phyloP scores from a whole-genome alignment of 805 yeast genomes.

The Wickerhamomyces hampshirensis region DNA sequence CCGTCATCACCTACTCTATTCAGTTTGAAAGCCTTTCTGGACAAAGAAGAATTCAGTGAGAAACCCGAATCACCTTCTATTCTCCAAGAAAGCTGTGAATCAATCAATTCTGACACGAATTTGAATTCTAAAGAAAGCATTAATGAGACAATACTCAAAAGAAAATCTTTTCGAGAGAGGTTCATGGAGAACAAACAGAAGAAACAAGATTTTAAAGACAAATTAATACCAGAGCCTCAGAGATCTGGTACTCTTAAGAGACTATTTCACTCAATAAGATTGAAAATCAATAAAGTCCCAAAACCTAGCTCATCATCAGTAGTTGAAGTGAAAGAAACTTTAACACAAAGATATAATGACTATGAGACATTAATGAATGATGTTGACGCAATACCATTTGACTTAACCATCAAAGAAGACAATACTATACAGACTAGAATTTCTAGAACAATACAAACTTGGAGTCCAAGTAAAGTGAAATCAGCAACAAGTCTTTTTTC shows the following conservation, averaged over 20 bases:
- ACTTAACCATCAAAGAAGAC: slow-evolving; percentile 12
- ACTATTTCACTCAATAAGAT: not conserved
- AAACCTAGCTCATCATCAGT: not conserved
- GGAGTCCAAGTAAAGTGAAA: slow-evolving; percentile 15
- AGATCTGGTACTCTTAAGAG: not conserved
- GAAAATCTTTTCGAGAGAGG: slow-evolving; percentile 7
- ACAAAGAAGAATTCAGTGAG: too few relatives aligned
- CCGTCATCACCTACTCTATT: too few relatives aligned
- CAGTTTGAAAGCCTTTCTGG: too few relatives aligned
- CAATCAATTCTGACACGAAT: too few relatives aligned
- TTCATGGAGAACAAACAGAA: slow-evolving; percentile 3
- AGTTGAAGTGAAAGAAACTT: slow-evolving; percentile 16
- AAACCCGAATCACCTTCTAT: too few relatives aligned
- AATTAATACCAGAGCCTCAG: not conserved
- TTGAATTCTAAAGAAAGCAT: too few relatives aligned
- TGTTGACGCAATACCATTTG: slow-evolving; percentile 23
- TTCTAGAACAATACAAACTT: slow-evolving; percentile 9
- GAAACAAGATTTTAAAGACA: not conserved
- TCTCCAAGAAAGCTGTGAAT: too few relatives aligned
- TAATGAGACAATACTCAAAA: too few relatives aligned
- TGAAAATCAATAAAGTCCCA: not conserved
- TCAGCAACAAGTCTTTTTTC: not conserved
- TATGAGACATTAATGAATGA: slow-evolving; percentile 21
- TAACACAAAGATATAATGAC: slow-evolving; percentile 22
- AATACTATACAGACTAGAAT: slow-evolving; percentile 7